Conservation (phyloP, 1,284 basidiomycete genomes). For the Rhodotorula sp. region DNA sequence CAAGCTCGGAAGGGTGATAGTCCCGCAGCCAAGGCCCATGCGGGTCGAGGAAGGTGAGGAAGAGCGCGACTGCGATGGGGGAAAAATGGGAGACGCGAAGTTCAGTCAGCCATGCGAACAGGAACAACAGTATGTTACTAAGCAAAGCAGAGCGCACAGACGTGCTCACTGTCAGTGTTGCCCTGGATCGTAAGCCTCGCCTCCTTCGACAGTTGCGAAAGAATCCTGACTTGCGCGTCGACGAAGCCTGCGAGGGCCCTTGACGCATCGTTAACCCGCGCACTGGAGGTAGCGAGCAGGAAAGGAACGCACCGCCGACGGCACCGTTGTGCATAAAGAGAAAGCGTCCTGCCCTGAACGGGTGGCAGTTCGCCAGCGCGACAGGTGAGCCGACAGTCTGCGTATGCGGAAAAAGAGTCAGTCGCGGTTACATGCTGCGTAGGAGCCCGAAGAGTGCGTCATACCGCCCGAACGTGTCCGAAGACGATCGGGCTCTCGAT, state of each 20-base stretch:
- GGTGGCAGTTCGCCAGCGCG: slow-evolving; percentile 17
- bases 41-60: slow-evolving; percentile 11
- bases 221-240: neutral
- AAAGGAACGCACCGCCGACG: neutral
- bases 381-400: neutral
- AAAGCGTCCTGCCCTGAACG: slow-evolving; percentile 8
- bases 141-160: neutral
- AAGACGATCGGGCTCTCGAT: slow-evolving; percentile 18
- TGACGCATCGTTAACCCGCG: no score
- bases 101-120: neutral
- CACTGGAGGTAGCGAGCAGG: neutral
- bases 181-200: slow-evolving; percentile 7
- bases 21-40: slow-evolving; percentile 2
- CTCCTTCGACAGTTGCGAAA: neutral
- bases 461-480: slow-evolving; percentile 22
- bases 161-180: slow-evolving; percentile 19
- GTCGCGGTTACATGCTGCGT: no score
- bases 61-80: slow-evolving; percentile 17
- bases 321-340: slow-evolving; percentile 24
- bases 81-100: neutral
- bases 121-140: no score
- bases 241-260: neutral
- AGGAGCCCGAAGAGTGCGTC: neutral
- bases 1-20: neutral
- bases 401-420: neutral